Evolutionary conservation across 805 yeast species (phyloP), one percentile per base, ranked within the genome.

Genomic region (Wickerhamomyces strasburgensis): DNA sequence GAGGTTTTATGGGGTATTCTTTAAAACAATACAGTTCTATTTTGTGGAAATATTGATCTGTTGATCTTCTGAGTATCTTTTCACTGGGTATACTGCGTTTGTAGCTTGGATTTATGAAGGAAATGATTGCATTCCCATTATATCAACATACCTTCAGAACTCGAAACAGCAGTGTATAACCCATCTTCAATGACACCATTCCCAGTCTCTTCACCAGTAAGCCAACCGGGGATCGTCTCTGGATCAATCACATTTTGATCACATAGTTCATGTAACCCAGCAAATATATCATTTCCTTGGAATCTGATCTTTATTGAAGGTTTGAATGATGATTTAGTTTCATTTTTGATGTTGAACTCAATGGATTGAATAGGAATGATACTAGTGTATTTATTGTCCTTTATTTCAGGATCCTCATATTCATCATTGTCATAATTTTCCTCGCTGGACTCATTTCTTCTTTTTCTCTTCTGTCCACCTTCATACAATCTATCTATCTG

Each of bases 241-340:
- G 83, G 71, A 46, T 82, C 71, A 2, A 79, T 58, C 0, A 68
- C 49, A 1, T 65, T 71, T 44, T 61, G 39, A 35, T 64, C 64
- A 19, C 87, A 72, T 14, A 85, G 62, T 49, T 83, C 80, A 56
- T 83, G 87, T 27, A 85, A 51, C 0, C 95, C 95, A 3, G 77
- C 94, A 67, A 79, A 85, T 0, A 86, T 71, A 53, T 85, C 94
- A 14, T 63, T 66, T 1, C 95, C 95, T 3, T 68, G 60, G 5
- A 85, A 56, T 39, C 43, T 48, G 4, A 64, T 37, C 13, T 49
- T 48, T 6, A 54, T 44, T 17, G 38, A 39, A 18, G 56, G 54
- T 34, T 42, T 59, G 14, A 38, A 8, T 7, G 25, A 21, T 40
- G 35, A 24, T 6, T 44, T 35, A 16, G 29, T 33, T 9, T 57